Percentiles rank a stretch among this genome's conserved stretches.
Evolutionary conservation across 306 rosid species (phyloP).

Genomic region (Corylus avellana): DNA sequence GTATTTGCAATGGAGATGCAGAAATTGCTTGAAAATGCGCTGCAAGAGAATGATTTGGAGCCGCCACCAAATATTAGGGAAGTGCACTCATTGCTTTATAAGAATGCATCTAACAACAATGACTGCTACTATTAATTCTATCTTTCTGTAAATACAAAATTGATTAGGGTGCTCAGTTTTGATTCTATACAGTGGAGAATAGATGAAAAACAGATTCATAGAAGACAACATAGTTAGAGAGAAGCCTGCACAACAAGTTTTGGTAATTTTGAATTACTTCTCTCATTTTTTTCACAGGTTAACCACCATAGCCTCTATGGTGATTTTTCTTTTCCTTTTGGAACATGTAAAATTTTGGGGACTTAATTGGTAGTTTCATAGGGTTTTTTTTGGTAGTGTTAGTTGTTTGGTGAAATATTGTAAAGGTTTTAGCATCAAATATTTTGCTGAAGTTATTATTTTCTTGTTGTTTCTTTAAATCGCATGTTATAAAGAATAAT

Average conservation of each 20-base stretch:
- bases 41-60: conserved; percentile 22
- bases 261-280: not conserved
- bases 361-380: not conserved
- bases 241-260: too few relatives aligned
- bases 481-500: too few relatives aligned
- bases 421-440: not conserved
- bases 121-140: not conserved
- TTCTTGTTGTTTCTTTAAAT: too few relatives aligned
- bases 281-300: not conserved
- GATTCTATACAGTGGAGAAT: not conserved
- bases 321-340: not conserved
- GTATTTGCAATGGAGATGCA: conserved; percentile 43
- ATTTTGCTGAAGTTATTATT: not conserved
- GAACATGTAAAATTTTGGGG: not conserved
- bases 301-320: not conserved
- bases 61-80: conserved; percentile 32
- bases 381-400: too few relatives aligned
- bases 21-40: conserved; percentile 22
- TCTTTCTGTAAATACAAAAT: not conserved
- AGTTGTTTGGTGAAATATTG: not conserved
- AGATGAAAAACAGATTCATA: not conserved
- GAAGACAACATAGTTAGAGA: not conserved
- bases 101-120: conserved; percentile 3
- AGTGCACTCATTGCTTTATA: conserved; percentile 31
- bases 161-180: not conserved